These are phyloP conservation scores for Fomitopsis schrenkii DNA, from an alignment of 1,284 basidiomycete species.

Conservation along the genomic window DNA sequence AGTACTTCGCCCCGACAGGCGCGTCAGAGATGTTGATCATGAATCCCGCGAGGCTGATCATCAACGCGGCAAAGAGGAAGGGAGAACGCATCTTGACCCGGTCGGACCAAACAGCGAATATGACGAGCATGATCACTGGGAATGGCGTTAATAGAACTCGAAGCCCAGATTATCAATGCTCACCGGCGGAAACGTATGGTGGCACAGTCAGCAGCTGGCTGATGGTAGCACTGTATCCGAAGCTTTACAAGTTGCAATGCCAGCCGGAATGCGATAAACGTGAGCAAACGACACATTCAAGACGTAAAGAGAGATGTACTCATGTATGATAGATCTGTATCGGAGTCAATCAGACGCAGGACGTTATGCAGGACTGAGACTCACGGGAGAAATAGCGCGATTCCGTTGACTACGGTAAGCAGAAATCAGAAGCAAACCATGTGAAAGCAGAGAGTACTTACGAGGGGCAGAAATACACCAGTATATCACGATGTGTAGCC, in stretches of 20 bases:
- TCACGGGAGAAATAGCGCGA: conserved; percentile 63
- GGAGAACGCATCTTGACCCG: conserved; percentile 51
- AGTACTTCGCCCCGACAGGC: conserved; percentile 54
- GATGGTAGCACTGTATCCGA: conserved; percentile 51
- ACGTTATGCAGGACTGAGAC: conserved; percentile 13
- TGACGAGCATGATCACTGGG: conserved; percentile 47
- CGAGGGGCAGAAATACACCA: conserved; percentile 56
- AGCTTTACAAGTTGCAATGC: conserved; percentile 17
- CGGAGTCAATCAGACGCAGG: not conserved
- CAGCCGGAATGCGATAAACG: too few relatives aligned
- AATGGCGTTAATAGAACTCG: conserved; percentile 17
- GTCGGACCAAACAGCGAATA: conserved; percentile 59
- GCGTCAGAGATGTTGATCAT: conserved; percentile 58
- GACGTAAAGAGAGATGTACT: conserved; percentile 20
- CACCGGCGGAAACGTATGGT: conserved; percentile 60
- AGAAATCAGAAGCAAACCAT: not conserved
- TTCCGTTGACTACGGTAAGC: conserved; percentile 41
- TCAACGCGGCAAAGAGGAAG: conserved; percentile 54
- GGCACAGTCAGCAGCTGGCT: conserved; percentile 70
- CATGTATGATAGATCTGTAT: not conserved
- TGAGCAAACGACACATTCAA: not conserved
- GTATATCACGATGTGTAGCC: conserved; percentile 55
- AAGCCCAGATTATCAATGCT: conserved; percentile 14
- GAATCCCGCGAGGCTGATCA: conserved; percentile 55
- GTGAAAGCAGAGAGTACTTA: conserved; percentile 30